phyloP scores from a whole-genome alignment of 208 protist genomes.

The Acanthamoeba lenticulata region DNA sequence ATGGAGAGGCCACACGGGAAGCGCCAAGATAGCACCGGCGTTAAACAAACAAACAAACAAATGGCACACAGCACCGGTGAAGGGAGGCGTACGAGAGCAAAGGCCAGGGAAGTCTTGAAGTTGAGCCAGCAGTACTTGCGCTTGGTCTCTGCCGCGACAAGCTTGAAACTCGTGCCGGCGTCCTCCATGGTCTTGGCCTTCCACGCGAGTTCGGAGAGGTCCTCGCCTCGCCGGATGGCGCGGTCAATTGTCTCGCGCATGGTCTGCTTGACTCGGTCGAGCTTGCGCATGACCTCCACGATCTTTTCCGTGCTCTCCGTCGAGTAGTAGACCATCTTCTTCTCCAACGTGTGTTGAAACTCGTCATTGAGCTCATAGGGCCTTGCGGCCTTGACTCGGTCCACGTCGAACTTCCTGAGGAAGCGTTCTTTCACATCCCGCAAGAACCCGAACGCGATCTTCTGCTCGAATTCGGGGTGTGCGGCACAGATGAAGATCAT shows the following conservation, averaged over 20 bases:
- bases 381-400: constrained; percentile 27
- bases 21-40: background rate
- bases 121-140: constrained; percentile 63
- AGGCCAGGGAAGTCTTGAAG: constrained; percentile 48
- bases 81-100: constrained; percentile 18
- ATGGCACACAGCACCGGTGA: background rate
- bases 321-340: constrained; percentile 63
- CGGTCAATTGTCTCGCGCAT: constrained; percentile 47
- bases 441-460: constrained; percentile 50
- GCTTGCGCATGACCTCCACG: constrained; percentile 52
- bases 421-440: constrained; percentile 39
- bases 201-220: constrained; percentile 53
- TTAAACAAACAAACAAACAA: background rate
- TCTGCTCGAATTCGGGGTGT: constrained; percentile 49
- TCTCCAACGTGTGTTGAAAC: constrained; percentile 53
- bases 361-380: constrained; percentile 40
- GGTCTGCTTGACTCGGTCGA: constrained; percentile 53
- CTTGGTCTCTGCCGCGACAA: constrained; percentile 56
- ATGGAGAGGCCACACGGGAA: background rate
- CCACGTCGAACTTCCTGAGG: constrained; percentile 15
- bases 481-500: constrained; percentile 41
- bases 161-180: constrained; percentile 49
- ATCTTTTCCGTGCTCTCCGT: constrained; percentile 62
- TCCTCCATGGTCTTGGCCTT: constrained; percentile 64
- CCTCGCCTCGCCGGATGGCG: constrained; percentile 51